Conservation (phyloP, 2,329 filamentous ascomycete species). For the Aaosphaeria arxii region DNA sequence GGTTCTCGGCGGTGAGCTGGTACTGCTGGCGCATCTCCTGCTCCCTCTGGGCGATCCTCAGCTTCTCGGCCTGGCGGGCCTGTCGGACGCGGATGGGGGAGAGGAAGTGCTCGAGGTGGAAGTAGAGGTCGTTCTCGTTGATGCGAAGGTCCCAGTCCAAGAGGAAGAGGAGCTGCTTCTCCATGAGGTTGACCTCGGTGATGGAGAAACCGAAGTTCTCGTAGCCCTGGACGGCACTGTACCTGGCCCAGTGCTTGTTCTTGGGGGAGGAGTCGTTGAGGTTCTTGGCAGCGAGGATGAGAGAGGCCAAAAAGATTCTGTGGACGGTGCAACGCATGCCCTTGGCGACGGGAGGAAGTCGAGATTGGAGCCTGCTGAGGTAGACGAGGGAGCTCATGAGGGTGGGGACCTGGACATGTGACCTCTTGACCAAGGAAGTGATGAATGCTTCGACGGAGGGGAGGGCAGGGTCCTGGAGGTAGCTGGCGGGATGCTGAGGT, state of each 20-base stretch:
- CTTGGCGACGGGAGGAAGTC: conserved; percentile 90
- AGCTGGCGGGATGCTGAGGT: conserved; percentile 46
- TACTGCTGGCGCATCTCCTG: conserved; percentile 40
- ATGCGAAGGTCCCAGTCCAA: conserved; percentile 93
- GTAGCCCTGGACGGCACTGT: conserved; percentile 72
- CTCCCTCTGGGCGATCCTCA: conserved; percentile 44
- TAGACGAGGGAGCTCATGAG: conserved; percentile 97
- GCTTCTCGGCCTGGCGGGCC: conserved; percentile 54
- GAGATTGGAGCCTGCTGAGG: conserved; percentile 76
- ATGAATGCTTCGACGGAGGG: conserved; percentile 91
- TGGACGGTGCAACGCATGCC: conserved; percentile 95
- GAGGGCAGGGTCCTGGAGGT: conserved; percentile 53
- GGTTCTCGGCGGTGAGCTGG: conserved; percentile 40
- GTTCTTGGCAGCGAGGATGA: conserved; percentile 90
- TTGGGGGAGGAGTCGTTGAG: conserved; percentile 98
- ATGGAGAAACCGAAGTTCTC: conserved; percentile 86
- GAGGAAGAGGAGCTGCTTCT: conserved; percentile 94
- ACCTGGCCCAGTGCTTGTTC: conserved; percentile 99
- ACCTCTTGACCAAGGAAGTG: conserved; percentile 81
- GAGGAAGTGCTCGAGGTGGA: conserved; percentile 83
- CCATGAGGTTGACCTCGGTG: conserved; percentile 98
- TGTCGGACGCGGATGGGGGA: conserved; percentile 70
- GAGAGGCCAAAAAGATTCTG: conserved; percentile 89
- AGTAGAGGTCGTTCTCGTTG: conserved; percentile 78
- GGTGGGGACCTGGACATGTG: conserved; percentile 95